Evolutionary conservation across 352 stramenopile genomes (phyloP), one percentile per base, ranked within the genome.

Genomic region (Pythium brassicae): DNA sequence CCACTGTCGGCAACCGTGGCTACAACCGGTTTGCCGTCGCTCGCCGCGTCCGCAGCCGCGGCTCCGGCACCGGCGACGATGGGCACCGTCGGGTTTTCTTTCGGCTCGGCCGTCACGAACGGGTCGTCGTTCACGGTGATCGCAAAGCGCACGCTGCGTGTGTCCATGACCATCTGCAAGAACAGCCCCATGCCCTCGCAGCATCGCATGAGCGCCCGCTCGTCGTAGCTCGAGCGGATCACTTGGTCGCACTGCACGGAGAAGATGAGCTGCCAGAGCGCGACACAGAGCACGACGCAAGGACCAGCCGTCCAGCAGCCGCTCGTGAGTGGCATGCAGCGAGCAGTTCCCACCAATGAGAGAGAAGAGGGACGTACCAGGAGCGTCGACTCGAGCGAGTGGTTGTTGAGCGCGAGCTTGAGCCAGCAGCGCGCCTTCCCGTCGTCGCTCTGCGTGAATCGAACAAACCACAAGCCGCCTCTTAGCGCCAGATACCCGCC

Each of bases 191-290:
- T 62, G 15, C 78, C 78, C 70, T 94, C 82, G 3, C 66, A 76
- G 54, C 76, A 91, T 5, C 84, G 79, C 63, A 91, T 71, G 1
- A 94, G 59, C n/a, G 84, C 76, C 75, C 76, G 86, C n/a, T 94
- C 79, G 23, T 94, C 81, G 54, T 92, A 94, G 48, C 72, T 92
- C 14, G 79, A 68, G 22, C 70, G 73, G 29, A 91, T 80, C 45
- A 94, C 65, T 58, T 87, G 66, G 52, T 92, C 83, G 34, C 81
- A 92, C 1, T 73, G 57, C 63, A 85, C 76, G 0, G 81, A 92
- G 42, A 87, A 88, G 25, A 92, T 86, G 54, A 88, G 86, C 79
- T 91, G 57, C n/a, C 25, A 43, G 8, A 45, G n/a, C n/a, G n/a
- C n/a, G n/a, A n/a, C n/a, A n/a, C n/a, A n/a, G n/a, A n/a, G n/a